Percentiles rank a stretch among this genome's conserved stretches.
Conservation (phyloP, 2,329 filamentous ascomycete species). For the Fusarium compactum region DNA sequence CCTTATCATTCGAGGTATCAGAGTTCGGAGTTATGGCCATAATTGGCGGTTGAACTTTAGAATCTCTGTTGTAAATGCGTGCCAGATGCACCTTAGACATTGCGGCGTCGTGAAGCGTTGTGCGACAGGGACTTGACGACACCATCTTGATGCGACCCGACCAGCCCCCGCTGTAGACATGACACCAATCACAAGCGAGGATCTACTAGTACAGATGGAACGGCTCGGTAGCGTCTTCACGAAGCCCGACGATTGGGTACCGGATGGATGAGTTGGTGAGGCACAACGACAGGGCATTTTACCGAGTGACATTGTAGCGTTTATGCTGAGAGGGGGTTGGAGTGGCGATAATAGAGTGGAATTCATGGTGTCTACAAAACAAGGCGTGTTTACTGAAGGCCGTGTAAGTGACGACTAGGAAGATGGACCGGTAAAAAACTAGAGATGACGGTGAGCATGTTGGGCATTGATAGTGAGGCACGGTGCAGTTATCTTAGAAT, state of each 20-base stretch:
- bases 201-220: slow-evolving; percentile 14
- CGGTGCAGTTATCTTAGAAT: slow-evolving; percentile 1
- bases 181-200: slow-evolving; percentile 27
- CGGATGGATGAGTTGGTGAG: slow-evolving; percentile 29
- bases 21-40: not conserved
- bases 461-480: slow-evolving; percentile 30
- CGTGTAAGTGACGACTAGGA: slow-evolving; percentile 22
- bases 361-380: slow-evolving; percentile 15
- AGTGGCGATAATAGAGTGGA: slow-evolving; percentile 22
- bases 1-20: not conserved
- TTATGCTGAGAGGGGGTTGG: slow-evolving; percentile 28
- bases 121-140: slow-evolving; percentile 35
- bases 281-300: slow-evolving; percentile 18
- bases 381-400: slow-evolving; percentile 15
- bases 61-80: slow-evolving; percentile 1
- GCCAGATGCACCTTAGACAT: slow-evolving; percentile 17
- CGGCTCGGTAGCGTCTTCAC: slow-evolving; percentile 38
- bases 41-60: not conserved
- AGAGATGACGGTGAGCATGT: slow-evolving; percentile 31
- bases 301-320: slow-evolving; percentile 19
- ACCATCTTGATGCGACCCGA: slow-evolving; percentile 25
- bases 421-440: slow-evolving; percentile 10
- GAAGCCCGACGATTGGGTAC: slow-evolving; percentile 34
- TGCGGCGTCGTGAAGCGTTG: slow-evolving; percentile 37
- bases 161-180: not conserved